A percentile compares a stretch with the other conserved stretches of the same genome.
Evolutionary conservation across 208 protist genomes (phyloP).

Genomic region (Acanthamoeba culbertsoni): DNA sequence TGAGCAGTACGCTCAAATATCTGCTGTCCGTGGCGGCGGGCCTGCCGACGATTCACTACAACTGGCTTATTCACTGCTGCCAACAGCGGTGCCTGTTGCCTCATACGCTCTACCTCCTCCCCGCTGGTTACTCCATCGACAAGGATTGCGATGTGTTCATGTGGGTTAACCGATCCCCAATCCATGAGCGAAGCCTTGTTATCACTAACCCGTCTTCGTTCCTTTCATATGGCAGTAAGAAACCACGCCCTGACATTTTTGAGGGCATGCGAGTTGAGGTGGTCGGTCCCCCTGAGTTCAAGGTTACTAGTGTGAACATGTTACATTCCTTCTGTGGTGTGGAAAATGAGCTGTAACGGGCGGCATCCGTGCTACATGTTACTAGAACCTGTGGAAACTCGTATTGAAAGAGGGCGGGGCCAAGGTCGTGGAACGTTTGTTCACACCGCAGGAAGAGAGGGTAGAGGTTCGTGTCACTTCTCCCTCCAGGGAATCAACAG

Average conservation of each 20-base stretch:
- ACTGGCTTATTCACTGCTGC: conserved; percentile 40
- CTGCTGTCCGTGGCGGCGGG: conserved; percentile 17
- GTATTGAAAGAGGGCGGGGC: conserved; percentile 27
- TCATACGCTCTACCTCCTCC: conserved; percentile 17
- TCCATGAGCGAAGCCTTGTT: no score
- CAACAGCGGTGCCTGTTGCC: conserved; percentile 45
- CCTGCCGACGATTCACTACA: conserved; percentile 9
- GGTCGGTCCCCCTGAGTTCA: not conserved
- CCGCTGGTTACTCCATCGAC: conserved; percentile 13
- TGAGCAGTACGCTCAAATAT: conserved; percentile 37
- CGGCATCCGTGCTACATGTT: not conserved
- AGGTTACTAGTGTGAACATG: not conserved
- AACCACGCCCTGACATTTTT: not conserved
- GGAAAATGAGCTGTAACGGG: not conserved
- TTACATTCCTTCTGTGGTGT: not conserved
- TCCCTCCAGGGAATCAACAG: not conserved
- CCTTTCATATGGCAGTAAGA: not conserved
- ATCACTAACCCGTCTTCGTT: not conserved
- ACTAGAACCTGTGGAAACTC: not conserved
- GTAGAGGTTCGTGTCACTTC: not conserved
- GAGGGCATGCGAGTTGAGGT: conserved; percentile 13
- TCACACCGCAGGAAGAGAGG: not conserved
- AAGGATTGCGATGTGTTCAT: conserved; percentile 28
- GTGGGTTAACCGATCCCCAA: not conserved
- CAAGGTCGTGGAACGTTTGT: conserved; percentile 33